Base-by-base conservation (phyloP, 805 yeast species). In the Wickerhamomyces ciferrii region DNA sequence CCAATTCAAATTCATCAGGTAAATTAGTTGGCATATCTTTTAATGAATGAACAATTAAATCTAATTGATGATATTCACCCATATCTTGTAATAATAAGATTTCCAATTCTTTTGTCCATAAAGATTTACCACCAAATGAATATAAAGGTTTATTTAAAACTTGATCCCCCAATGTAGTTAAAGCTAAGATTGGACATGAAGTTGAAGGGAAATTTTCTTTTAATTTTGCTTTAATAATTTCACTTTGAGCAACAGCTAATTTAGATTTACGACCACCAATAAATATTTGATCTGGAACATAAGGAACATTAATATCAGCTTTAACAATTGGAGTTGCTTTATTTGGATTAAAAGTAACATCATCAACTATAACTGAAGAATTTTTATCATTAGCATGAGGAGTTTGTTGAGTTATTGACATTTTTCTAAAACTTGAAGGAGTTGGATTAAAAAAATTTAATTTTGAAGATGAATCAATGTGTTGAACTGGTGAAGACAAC, bases 101-200 rank as follows among this genome's bases (percentile, higher is more conserved):
- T 67, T 94, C 99, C 47, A 94, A 73, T 66, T 94, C 99, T 61
- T 87, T 87, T 3, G 99, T 94, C 99, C 99, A 94, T 21, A 94
- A 66, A 0, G 97, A 81, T 64, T 94, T 94, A 23, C 99, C 99
- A 39, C 97, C 98, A 67, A 94, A 94, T 4, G 96, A 79, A 65
- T 92, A 94, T 43, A 94, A 72, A 8, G 99, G 97, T 61, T 81
- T 83, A 60, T 75, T 78, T 61, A 82, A 94, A 27, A 86, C 83
- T 60, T 87, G 85, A 69, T 94, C 99, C 23, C 98, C 99, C 32
- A 94, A 71, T 1, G 99, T 92, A 44, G 84, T 76, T 35, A 88
- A 74, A 4, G 96, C 91, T 13, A 87, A 67, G 20, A 94, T 83
- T 24, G 90, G 82, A 61, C 91, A 84, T n/a, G 74, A 64, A 44